These are phyloP conservation scores for Meyerozyma smithsonii DNA, from an alignment of 1,139 yeast genomes.

Conservation along the genomic window DNA sequence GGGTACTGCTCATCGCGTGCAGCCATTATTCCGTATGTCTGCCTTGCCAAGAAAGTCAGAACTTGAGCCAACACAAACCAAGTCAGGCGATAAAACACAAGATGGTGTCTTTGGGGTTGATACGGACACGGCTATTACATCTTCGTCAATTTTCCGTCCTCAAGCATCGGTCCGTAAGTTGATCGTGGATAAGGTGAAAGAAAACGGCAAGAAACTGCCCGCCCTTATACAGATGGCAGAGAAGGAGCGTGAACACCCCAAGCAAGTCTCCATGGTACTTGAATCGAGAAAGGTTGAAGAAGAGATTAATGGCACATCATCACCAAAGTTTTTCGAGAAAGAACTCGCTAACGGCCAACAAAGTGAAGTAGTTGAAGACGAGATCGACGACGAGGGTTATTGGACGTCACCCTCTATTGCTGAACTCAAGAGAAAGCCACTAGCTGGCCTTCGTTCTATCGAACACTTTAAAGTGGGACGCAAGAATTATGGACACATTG, in stretches of 20 bases:
- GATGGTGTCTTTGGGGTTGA: slow-evolving; percentile 15
- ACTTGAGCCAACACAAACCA: background rate
- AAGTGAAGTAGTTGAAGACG: slow-evolving; percentile 19
- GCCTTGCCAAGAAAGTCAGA: slow-evolving; percentile 11
- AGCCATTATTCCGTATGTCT: slow-evolving; percentile 39
- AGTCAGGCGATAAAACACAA: slow-evolving; percentile 13
- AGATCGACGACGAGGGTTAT: slow-evolving; percentile 64
- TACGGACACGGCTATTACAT: slow-evolving; percentile 63
- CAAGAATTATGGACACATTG: slow-evolving; percentile 69
- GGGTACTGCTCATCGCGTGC: slow-evolving; percentile 58
- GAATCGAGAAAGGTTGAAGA: slow-evolving; percentile 10
- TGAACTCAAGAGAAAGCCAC: slow-evolving; percentile 53
- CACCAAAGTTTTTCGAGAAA: slow-evolving; percentile 4
- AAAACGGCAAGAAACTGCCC: slow-evolving; percentile 10
- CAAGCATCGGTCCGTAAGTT: slow-evolving; percentile 53
- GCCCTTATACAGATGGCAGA: slow-evolving; percentile 5
- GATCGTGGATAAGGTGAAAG: slow-evolving; percentile 45
- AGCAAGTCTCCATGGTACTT: slow-evolving; percentile 35
- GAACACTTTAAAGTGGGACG: slow-evolving; percentile 73
- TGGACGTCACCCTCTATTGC: slow-evolving; percentile 80
- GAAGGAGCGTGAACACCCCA: slow-evolving; percentile 12
- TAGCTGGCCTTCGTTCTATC: slow-evolving; percentile 63
- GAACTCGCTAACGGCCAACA: slow-evolving; percentile 22
- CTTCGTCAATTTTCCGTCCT: slow-evolving; percentile 72
- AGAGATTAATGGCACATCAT: slow-evolving; percentile 5